Conservation (phyloP, 192 early-diverging fungal genomes). For the Coemansia sp. region DNA sequence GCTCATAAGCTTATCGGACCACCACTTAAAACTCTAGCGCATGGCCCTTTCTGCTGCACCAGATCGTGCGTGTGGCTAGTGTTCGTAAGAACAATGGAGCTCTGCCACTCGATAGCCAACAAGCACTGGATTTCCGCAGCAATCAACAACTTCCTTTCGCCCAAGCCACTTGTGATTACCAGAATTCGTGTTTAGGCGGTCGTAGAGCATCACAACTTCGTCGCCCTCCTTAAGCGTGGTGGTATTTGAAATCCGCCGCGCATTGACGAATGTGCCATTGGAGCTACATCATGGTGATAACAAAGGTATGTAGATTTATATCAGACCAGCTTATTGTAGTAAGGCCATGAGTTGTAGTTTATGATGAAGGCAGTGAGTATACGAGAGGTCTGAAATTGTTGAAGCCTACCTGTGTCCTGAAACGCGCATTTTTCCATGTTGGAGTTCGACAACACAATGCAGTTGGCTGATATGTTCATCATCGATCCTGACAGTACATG, state of each 20-base stretch:
- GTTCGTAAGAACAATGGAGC: not conserved
- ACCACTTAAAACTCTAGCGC: not conserved
- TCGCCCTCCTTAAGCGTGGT: slow-evolving; percentile 24
- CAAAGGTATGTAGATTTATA: not conserved
- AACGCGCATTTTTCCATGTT: slow-evolving; percentile 12
- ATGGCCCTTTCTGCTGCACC: not conserved
- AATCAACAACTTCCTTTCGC: slow-evolving; percentile 16
- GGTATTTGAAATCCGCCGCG: slow-evolving; percentile 11
- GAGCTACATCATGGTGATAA: slow-evolving; percentile 5
- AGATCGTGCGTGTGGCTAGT: not conserved
- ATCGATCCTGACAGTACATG: slow-evolving; percentile 24
- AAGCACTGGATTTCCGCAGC: slow-evolving; percentile 35
- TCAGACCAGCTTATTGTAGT: not conserved
- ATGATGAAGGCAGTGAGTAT: not conserved
- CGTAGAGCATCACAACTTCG: slow-evolving; percentile 39
- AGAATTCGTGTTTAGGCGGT: slow-evolving; percentile 9
- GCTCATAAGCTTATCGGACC: no score
- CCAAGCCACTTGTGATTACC: slow-evolving; percentile 23
- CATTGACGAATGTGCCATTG: slow-evolving; percentile 47
- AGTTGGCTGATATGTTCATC: slow-evolving; percentile 37
- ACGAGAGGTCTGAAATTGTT: not conserved
- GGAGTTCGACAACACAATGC: slow-evolving; percentile 29
- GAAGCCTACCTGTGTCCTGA: slow-evolving; percentile 19
- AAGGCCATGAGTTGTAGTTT: not conserved
- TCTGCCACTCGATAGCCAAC: slow-evolving; percentile 33